Evolutionary conservation across 345 rosid genomes (phyloP).

Genomic region (sweet orange (Citrus sinensis)): DVS_A1.0 CM039161.1:11296501-11297000

Average conservation of each 20-base stretch:
- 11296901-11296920: neutral
- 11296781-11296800: neutral
- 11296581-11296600: neutral
- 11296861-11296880: neutral
- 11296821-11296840: neutral
- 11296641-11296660: neutral
- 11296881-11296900: neutral
- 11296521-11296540: constrained; percentile 56
- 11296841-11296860: neutral
- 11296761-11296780: neutral
- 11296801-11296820: neutral
- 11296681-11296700: neutral
- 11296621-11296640: neutral
- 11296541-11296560: constrained; percentile 90
- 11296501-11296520: constrained; percentile 47
- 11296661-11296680: neutral
- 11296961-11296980: neutral
- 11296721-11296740: neutral
- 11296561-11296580: constrained; percentile 42
- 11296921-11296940: neutral
- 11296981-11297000: neutral
- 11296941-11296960: neutral
- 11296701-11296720: neutral
- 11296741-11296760: neutral
- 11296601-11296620: neutral